These are phyloP conservation scores for Bruguiera hainesii DNA, from an alignment of 441 rosid species.

Conservation along the genomic window DNA sequence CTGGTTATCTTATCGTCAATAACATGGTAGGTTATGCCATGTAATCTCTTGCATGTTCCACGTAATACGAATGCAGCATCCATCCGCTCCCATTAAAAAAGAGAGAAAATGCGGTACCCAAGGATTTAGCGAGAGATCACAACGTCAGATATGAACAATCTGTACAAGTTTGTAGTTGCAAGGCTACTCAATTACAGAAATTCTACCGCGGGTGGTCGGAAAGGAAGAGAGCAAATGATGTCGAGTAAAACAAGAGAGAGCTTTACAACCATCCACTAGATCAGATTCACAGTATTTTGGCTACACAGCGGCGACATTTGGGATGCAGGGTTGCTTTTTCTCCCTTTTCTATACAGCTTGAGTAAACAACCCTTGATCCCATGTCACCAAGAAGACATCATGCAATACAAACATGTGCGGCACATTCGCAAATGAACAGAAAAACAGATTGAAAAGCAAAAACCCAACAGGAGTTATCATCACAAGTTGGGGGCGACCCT, in stretches of 20 bases:
- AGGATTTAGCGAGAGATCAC: no score
- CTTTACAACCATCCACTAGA: constrained; percentile 13
- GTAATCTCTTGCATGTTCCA: no score
- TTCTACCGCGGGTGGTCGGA: no score
- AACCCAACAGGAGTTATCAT: constrained; percentile 19
- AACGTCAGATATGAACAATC: no score
- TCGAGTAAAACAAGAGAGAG: neutral
- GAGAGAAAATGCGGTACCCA: no score
- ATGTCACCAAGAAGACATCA: constrained; percentile 13
- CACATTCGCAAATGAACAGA: constrained; percentile 17
- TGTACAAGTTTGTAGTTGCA: no score
- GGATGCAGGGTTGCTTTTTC: constrained; percentile 10
- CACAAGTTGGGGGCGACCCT: constrained; percentile 12
- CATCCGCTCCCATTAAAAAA: no score
- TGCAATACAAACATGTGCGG: constrained; percentile 12
- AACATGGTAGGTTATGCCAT: no score
- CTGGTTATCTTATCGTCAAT: no score
- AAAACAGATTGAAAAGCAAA: neutral
- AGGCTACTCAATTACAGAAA: no score
- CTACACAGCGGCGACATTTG: neutral
- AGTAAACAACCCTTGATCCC: constrained; percentile 22
- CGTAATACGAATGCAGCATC: no score
- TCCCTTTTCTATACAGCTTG: constrained; percentile 33
- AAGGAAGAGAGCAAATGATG: no score
- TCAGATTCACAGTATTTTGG: neutral